phyloP scores from a whole-genome alignment of 148 eudicot genomes.

The Rhododendron kiyosumense region DNA sequence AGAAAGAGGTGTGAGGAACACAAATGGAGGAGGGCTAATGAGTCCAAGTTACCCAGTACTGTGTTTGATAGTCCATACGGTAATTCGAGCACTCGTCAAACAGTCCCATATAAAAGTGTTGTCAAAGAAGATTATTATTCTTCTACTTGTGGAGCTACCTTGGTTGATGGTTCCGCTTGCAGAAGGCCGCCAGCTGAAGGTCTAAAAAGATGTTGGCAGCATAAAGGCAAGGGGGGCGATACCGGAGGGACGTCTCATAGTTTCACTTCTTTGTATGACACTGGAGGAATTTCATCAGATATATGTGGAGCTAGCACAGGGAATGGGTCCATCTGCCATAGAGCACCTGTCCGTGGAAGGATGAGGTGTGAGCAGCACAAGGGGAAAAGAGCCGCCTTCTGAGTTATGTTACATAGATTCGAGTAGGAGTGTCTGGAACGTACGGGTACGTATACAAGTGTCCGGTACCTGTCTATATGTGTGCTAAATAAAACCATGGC shows the following conservation, averaged over 20 bases:
- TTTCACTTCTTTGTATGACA: neutral
- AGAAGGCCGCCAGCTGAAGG: slow-evolving; percentile 11
- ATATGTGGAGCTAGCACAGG: slow-evolving; percentile 13
- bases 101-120: neutral
- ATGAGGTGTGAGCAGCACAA: slow-evolving; percentile 19
- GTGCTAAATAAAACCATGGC: neutral
- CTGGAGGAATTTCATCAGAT: neutral
- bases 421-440: neutral
- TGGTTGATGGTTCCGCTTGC: slow-evolving; percentile 7
- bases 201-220: slow-evolving; percentile 4
- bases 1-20: slow-evolving; percentile 30
- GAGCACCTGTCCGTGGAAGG: slow-evolving; percentile 12
- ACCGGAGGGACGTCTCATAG: neutral
- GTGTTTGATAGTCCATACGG: neutral
- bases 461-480: neutral
- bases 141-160: slow-evolving; percentile 8
- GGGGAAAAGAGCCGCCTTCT: slow-evolving; percentile 14
- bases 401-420: neutral
- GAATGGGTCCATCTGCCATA: slow-evolving; percentile 14
- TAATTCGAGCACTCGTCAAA: neutral
- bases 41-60: neutral
- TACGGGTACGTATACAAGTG: neutral
- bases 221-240: neutral
- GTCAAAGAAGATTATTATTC: slow-evolving; percentile 6
- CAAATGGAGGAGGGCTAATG: slow-evolving; percentile 18